phyloP scores from a whole-genome alignment of 768 basidiomycete species.

The Amanita pseudoporphyria region DNA sequence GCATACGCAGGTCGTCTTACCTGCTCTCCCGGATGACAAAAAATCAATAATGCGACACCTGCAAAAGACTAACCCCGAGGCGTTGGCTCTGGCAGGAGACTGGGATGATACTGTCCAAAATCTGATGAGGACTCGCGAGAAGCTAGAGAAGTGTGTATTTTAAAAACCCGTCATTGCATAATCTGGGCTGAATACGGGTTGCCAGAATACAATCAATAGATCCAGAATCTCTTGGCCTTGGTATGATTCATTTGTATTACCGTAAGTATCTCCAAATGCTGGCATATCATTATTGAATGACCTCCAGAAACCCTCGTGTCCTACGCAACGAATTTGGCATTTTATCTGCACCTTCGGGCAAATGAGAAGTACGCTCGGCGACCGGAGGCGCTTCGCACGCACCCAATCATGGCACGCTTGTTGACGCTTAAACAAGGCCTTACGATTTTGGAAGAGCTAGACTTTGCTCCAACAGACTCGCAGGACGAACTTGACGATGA shows the following conservation, averaged over 20 bases:
- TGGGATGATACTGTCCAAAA: conserved; percentile 64
- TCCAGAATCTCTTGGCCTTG: conserved; percentile 46
- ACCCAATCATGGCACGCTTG: conserved; percentile 69
- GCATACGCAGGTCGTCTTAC: conserved; percentile 22
- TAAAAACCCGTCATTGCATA: neutral
- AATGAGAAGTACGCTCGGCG: conserved; percentile 51
- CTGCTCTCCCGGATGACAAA: conserved; percentile 44
- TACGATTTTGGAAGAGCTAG: conserved; percentile 75
- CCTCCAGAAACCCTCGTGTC: conserved; percentile 68
- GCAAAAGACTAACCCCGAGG: conserved; percentile 69
- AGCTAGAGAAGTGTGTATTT: conserved; percentile 41
- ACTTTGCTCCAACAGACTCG: conserved; percentile 48
- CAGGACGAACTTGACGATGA: conserved; percentile 36
- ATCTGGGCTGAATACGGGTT: neutral
- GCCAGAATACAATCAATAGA: conserved; percentile 39
- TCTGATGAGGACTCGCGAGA: conserved; percentile 42
- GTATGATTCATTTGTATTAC: conserved; percentile 79
- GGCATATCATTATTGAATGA: neutral
- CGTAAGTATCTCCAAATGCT: conserved; percentile 42
- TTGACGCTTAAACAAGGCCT: conserved; percentile 78
- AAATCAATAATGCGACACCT: conserved; percentile 52
- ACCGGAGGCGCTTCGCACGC: conserved; percentile 53
- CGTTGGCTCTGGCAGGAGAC: conserved; percentile 72
- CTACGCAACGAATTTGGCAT: conserved; percentile 84
- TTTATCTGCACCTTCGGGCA: conserved; percentile 83